Evolutionary conservation across 495 filamentous ascomycete species (phyloP).

Genomic region (Neurospora discreta): DNA sequence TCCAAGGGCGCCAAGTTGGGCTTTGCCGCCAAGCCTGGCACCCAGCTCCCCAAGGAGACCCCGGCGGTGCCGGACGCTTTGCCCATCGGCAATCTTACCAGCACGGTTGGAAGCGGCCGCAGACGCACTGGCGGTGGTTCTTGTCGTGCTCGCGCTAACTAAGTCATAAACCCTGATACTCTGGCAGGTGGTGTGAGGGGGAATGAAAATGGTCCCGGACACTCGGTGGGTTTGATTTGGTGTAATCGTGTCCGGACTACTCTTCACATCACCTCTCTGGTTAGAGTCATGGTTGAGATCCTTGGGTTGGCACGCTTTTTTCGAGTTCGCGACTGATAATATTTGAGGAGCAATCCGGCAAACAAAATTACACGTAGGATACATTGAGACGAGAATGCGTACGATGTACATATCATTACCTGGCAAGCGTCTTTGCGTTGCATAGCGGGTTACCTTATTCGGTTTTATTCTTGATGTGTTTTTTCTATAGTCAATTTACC

Average conservation of each 20-base stretch:
- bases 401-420: background rate
- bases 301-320: background rate
- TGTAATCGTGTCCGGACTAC: too few species aligned
- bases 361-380: background rate
- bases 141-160: background rate
- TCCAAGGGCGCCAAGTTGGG: slow-evolving; percentile 33
- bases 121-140: background rate
- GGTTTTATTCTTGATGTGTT: background rate
- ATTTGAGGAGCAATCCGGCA: background rate
- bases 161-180: background rate
- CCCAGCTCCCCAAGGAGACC: background rate
- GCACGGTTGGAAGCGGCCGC: background rate
- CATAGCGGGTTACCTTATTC: background rate
- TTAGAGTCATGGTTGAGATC: background rate
- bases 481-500: background rate
- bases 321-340: background rate
- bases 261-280: background rate
- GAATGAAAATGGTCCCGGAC: too few species aligned
- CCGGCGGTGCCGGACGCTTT: background rate
- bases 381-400: background rate
- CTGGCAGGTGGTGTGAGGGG: too few species aligned
- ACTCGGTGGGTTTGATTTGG: too few species aligned
- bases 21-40: slow-evolving; percentile 42
- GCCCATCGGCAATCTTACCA: background rate
- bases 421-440: background rate